phyloP scores from a whole-genome alignment of 371 early-diverging fungal genomes.

The Polyrhizophydium stewartii region DNA sequence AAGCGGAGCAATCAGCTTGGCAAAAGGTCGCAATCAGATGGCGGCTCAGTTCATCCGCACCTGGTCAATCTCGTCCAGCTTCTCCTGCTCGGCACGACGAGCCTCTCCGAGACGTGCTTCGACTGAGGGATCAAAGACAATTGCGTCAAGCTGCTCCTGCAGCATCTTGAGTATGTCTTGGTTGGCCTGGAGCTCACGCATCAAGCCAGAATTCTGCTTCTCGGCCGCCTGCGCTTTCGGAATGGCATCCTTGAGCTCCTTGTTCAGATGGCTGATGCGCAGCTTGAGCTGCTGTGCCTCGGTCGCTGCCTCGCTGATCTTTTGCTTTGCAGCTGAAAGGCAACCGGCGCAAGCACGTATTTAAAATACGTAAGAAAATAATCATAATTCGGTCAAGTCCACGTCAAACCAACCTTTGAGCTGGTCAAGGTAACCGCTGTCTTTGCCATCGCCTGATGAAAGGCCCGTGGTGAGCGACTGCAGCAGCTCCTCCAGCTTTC shows the following conservation, averaged over 20 bases:
- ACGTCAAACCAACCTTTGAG: conserved; percentile 53
- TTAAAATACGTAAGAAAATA: conserved; percentile 4
- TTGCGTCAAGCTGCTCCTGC: conserved; percentile 1
- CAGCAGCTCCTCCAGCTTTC: conserved; percentile 79
- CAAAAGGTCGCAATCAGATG: neutral
- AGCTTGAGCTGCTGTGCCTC: conserved; percentile 67
- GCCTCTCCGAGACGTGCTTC: neutral
- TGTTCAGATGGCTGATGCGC: conserved; percentile 61
- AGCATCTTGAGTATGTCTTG: conserved; percentile 35
- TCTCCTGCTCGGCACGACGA: neutral
- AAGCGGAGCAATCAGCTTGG: neutral
- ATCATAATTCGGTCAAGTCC: neutral
- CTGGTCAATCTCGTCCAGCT: conserved; percentile 2
- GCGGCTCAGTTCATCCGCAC: neutral
- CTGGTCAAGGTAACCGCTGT: conserved; percentile 92
- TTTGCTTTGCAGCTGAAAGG: conserved; percentile 59
- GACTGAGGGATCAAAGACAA: neutral
- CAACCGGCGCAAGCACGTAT: neutral
- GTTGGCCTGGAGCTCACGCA: conserved; percentile 41
- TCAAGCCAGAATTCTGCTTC: conserved; percentile 43
- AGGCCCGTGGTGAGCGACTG: conserved; percentile 92
- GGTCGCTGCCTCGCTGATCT: conserved; percentile 52
- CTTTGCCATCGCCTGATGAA: conserved; percentile 83
- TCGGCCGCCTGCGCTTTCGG: conserved; percentile 41
- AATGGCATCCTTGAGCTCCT: conserved; percentile 52